phyloP scores from a whole-genome alignment of 2,329 filamentous ascomycete species.

The Fusarium penzigii region DNA sequence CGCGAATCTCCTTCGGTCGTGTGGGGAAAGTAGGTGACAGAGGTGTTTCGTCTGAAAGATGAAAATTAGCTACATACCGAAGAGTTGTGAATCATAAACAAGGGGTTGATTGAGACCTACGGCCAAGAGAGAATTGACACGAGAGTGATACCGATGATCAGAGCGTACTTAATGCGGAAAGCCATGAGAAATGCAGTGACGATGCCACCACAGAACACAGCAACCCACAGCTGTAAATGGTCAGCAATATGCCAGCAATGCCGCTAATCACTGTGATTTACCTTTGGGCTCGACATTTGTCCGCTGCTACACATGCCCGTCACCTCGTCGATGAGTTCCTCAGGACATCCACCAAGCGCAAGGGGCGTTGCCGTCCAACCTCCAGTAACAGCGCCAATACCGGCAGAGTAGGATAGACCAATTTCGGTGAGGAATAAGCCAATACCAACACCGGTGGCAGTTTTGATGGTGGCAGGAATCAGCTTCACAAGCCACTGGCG shows the following conservation, averaged over 20 bases:
- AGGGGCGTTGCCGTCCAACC: conserved; percentile 66
- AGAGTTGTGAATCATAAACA: conserved; percentile 2
- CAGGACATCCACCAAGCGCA: conserved; percentile 72
- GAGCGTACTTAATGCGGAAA: conserved; percentile 73
- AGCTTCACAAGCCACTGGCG: conserved; percentile 71
- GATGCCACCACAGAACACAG: conserved; percentile 77
- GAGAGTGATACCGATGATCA: conserved; percentile 70
- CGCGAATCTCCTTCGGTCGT: conserved; percentile 62
- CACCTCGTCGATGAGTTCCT: conserved; percentile 48
- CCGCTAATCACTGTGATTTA: conserved; percentile 29
- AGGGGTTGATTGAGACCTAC: conserved; percentile 40
- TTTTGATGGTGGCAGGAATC: conserved; percentile 66
- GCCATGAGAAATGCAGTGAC: conserved; percentile 80
- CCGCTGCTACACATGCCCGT: conserved; percentile 55
- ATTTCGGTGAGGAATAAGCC: conserved; percentile 65
- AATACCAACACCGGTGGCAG: conserved; percentile 65
- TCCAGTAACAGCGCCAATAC: conserved; percentile 81
- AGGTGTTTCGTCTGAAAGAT: conserved; percentile 57
- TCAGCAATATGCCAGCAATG: conserved; percentile 3
- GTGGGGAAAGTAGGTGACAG: conserved; percentile 73
- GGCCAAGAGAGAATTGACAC: conserved; percentile 78
- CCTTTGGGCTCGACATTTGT: conserved; percentile 77
- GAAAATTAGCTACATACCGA: conserved; percentile 26
- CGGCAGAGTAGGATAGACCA: conserved; percentile 73
- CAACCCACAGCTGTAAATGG: conserved; percentile 71